Base-by-base conservation (phyloP, 2,329 filamentous ascomycete species). In the Botrytis medusae region DNA sequence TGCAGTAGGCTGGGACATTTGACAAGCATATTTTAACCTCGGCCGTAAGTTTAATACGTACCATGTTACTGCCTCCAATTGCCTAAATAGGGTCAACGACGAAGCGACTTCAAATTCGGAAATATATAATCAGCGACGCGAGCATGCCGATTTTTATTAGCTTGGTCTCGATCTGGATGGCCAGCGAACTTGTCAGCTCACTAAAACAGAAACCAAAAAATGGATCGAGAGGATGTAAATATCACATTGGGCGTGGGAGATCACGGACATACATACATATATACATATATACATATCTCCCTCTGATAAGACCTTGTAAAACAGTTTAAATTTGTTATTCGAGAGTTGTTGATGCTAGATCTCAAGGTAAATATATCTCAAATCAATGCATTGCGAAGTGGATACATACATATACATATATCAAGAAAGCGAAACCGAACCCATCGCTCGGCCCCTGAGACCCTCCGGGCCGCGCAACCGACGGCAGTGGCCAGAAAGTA, bases 261-360 rank as follows among this genome's bases (percentile, higher is more conserved):
- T 6, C 3, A 12, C 5, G 51, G 1, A 57, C 29, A 54, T 18
- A 4, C 1, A n/a, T 8, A n/a, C 14, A 29, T n/a, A 1, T 1
- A n/a, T 8, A 29, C 6, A 29, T 8, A 29, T 2, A 29, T 32
- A 57, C 2, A 3, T 29, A 32, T 3, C n/a, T 16, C 12, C n/a
- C 3, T 18, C 16, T 57, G 6, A 18, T 3, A 29, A 32, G n/a
- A 9, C 7, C n/a, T 18, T 8, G 1, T 1, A 18, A 18, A 9
- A 29, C 0, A 18, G 3, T 18, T 57, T 57, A 1, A 57, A 18
- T 4, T 18, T 7, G 9, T 8, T 2, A 29, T 29, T 29, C 6
- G n/a, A 57, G 6, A 57, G 14, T 8, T 9, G 18, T 18, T 18
- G 51, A 57, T 2, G 25, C 14, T 2, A 2, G 18, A 29, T 9